Conservation (phyloP, 1,284 basidiomycete genomes). For the Apiotrichum porosum region DNA sequence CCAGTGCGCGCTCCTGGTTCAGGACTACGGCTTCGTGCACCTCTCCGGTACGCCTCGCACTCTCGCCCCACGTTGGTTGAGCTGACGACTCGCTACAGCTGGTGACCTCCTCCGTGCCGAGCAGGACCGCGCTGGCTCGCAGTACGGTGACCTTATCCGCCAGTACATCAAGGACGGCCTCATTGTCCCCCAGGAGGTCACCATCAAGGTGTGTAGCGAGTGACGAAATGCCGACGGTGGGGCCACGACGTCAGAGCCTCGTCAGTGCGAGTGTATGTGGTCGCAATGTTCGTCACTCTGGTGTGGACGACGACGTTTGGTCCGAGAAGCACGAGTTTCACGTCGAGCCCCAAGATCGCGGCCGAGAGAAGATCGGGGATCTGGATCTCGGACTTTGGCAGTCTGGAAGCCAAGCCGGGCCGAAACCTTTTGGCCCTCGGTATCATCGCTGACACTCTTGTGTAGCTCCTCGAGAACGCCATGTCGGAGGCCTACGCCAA, state of each 20-base stretch:
- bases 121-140: conserved; percentile 78
- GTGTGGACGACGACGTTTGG: too few relatives aligned
- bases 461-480: conserved; percentile 77
- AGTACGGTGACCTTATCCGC: conserved; percentile 81
- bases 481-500: conserved; percentile 63
- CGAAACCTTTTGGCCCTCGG: not conserved
- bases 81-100: conserved; percentile 54
- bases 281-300: too few relatives aligned
- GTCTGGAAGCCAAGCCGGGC: too few relatives aligned
- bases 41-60: conserved; percentile 75
- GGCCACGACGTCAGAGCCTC: too few relatives aligned
- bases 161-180: conserved; percentile 86
- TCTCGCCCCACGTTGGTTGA: too few relatives aligned
- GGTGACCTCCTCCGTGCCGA: conserved; percentile 95
- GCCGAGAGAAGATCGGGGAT: too few relatives aligned
- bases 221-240: not conserved
- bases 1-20: conserved; percentile 82
- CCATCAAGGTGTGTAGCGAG: conserved; percentile 60
- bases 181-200: conserved; percentile 97
- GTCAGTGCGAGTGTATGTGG: too few relatives aligned
- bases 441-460: not conserved
- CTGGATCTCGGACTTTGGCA: too few relatives aligned
- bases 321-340: too few relatives aligned
- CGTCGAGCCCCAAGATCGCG: too few relatives aligned
- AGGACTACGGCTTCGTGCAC: conserved; percentile 86